Evolutionary conservation across 257 asterid species (phyloP).

Genomic region (Jacaranda mimosifolia): DNA sequence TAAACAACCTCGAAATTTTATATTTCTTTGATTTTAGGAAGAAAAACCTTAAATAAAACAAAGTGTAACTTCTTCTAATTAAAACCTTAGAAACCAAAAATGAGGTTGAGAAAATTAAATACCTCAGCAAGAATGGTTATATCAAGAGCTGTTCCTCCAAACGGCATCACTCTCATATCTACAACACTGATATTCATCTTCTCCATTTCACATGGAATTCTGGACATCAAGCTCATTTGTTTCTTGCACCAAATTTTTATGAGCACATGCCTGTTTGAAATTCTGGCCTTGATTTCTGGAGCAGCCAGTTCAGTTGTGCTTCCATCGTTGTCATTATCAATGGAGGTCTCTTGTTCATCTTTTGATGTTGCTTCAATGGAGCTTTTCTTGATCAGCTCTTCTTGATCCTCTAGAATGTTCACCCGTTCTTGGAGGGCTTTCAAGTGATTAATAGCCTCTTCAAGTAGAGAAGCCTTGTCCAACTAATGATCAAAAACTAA

Average conservation of each 20-base stretch:
- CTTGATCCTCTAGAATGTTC: slow-evolving; percentile 42
- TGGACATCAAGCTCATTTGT: slow-evolving; percentile 41
- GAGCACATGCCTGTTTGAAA: slow-evolving; percentile 45
- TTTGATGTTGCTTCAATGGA: neutral
- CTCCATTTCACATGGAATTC: slow-evolving; percentile 51
- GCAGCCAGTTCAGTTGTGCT: neutral
- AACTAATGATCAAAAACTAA: slow-evolving; percentile 29
- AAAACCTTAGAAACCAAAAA: neutral
- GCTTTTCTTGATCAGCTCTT: slow-evolving; percentile 24
- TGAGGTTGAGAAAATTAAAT: neutral
- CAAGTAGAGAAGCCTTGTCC: slow-evolving; percentile 56
- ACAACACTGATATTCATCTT: slow-evolving; percentile 48
- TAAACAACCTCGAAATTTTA: no score
- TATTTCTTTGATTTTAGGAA: no score
- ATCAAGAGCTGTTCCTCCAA: slow-evolving; percentile 54
- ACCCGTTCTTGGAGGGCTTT: slow-evolving; percentile 62
- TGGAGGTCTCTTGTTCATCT: neutral
- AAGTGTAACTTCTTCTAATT: no score
- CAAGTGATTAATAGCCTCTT: slow-evolving; percentile 49
- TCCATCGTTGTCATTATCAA: neutral
- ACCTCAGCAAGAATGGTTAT: slow-evolving; percentile 68
- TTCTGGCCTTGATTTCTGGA: slow-evolving; percentile 51
- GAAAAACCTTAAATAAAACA: no score
- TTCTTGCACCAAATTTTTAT: slow-evolving; percentile 57
- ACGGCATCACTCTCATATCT: slow-evolving; percentile 64